Conservation (phyloP, 2,329 filamentous ascomycete species). For the Chrysoporthe deuterocubensis region DNA sequence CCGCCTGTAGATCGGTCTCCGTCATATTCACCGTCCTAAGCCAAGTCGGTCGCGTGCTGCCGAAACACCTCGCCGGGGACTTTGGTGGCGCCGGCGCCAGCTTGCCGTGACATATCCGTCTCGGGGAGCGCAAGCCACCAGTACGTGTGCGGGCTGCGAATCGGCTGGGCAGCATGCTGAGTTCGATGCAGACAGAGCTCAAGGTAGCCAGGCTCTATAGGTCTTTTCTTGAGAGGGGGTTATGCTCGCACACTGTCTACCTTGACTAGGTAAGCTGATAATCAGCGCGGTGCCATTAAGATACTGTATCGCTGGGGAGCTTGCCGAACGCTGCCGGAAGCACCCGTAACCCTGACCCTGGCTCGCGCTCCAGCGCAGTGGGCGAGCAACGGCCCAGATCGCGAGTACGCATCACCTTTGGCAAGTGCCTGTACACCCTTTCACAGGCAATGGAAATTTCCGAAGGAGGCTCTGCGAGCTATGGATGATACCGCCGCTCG, state of each 20-base stretch:
- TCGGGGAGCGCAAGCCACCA: not conserved
- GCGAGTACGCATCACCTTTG: too few relatives aligned
- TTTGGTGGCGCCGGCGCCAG: too few relatives aligned
- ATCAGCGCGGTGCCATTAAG: too few relatives aligned
- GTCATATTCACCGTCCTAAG: slow-evolving; percentile 25
- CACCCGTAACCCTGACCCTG: not conserved
- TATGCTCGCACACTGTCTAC: not conserved
- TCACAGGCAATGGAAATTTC: not conserved
- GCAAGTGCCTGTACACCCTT: too few relatives aligned
- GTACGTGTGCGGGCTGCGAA: not conserved
- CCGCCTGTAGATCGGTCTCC: slow-evolving; percentile 19
- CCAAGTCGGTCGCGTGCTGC: not conserved
- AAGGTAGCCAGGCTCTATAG: not conserved
- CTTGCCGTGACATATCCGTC: not conserved
- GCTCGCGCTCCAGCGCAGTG: not conserved
- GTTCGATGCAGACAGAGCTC: not conserved
- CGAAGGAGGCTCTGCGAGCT: not conserved
- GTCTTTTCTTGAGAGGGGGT: not conserved
- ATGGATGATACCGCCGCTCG: not conserved
- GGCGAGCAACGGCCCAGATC: too few relatives aligned
- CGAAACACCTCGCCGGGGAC: slow-evolving; percentile 19
- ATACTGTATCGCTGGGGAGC: not conserved
- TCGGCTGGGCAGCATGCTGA: not conserved
- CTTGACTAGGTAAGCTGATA: too few relatives aligned
- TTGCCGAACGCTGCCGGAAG: not conserved